Base-by-base conservation (phyloP, 352 stramenopile species). In the Globisporangium mamillatum region DNA sequence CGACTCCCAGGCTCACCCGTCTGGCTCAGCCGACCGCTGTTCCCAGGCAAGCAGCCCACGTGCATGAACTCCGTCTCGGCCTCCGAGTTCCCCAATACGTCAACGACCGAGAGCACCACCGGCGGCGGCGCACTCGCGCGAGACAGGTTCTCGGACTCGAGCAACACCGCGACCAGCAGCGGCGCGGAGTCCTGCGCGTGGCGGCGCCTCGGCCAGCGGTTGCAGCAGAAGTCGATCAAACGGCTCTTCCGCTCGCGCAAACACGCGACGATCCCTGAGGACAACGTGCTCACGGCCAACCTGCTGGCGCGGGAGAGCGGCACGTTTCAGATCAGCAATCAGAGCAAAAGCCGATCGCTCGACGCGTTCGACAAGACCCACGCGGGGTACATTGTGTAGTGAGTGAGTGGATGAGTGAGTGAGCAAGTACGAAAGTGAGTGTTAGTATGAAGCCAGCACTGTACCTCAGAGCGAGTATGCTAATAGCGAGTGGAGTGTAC, bases 251-350 rank as follows among this genome's bases (percentile, higher is more conserved):
- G n/a, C 32, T 36, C 32, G 34, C 29, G 34, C 16, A 64, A 64
- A 24, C 41, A 54, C 20, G 41, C 20, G 14, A 27, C 58, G 20
- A 64, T 64, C 58, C 34, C 34, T 14, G 58, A 64, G 34, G 58
- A 64, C 34, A 50, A n/a, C 20, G 58, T 64, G 41, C 27, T 64
- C 22, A 64, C 58, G 34, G 58, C 58, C 10, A 53, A 32, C 12
- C 58, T 64, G 6, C 34, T 64, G 34, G 41, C 27, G 24, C 34
- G 54, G n/a, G 58, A 64, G 32, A 36, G 32, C 32, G 32, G 32
- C 32, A 36, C 32, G 32, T 36, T 36, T 7, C 32, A 36, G 32
- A 36, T 36, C 32, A 36, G 32, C 32, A 36, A 10, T 10, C 6
- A 36, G 22, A 1, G 53, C 64, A 5, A 69, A 63, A 5, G 22